A percentile compares a stretch with the other conserved stretches of the same genome.
phyloP scores from a whole-genome alignment of 768 basidiomycete genomes.

The Candolleomyces aberdarensis region DNA sequence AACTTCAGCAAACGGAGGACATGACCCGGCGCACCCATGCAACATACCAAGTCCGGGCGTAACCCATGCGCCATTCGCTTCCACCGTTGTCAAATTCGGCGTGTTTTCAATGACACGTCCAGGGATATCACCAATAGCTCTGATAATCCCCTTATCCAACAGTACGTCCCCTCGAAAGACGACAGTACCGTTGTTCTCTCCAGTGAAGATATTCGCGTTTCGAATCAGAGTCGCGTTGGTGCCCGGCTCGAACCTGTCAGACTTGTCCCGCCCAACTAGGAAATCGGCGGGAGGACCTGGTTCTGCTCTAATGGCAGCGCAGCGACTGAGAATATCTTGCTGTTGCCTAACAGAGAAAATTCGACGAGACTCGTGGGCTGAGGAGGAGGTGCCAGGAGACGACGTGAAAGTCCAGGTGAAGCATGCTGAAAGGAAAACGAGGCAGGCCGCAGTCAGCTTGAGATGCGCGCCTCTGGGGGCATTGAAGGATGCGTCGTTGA shows the following conservation, averaged over 20 bases:
- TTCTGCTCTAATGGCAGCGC: constrained; percentile 46
- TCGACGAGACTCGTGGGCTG: neutral
- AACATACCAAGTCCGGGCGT: constrained; percentile 60
- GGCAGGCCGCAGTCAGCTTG: constrained; percentile 1
- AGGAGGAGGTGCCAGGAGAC: neutral
- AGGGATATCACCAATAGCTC: constrained; percentile 53
- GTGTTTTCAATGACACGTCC: constrained; percentile 30
- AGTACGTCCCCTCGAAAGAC: constrained; percentile 62
- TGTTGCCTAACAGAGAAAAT: neutral
- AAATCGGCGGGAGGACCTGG: constrained; percentile 41
- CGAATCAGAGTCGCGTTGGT: constrained; percentile 65
- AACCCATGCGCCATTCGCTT: constrained; percentile 65
- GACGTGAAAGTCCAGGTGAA: neutral
- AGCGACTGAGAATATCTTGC: constrained; percentile 41
- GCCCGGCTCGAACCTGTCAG: constrained; percentile 65
- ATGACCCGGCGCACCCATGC: constrained; percentile 5
- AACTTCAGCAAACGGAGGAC: constrained; percentile 4
- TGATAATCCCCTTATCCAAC: constrained; percentile 64
- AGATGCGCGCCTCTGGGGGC: neutral
- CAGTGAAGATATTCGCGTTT: constrained; percentile 69
- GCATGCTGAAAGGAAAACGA: neutral
- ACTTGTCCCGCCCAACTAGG: constrained; percentile 36
- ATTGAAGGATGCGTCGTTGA: neutral
- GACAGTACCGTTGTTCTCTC: constrained; percentile 51
- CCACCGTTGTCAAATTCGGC: constrained; percentile 48